A percentile compares a stretch with the other conserved stretches of the same genome.
phyloP scores from a whole-genome alignment of 208 protist genomes.

The Wallacemonas sp. region DNA sequence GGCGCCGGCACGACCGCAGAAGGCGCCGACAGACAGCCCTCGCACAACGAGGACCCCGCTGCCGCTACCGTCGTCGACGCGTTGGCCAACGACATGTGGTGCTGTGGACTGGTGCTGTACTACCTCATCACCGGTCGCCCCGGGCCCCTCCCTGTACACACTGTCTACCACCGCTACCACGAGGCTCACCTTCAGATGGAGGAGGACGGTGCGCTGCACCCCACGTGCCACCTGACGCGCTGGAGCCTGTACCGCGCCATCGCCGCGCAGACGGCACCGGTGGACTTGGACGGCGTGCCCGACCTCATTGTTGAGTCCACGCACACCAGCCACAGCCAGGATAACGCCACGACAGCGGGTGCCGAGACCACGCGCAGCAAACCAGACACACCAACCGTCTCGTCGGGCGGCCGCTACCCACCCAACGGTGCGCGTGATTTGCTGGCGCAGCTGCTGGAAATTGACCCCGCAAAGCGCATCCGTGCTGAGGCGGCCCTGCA shows the following conservation, averaged over 20 bases:
- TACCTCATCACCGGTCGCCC: slow-evolving; percentile 65
- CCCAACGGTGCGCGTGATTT: slow-evolving; percentile 52
- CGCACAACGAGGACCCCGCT: neutral
- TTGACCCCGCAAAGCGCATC: slow-evolving; percentile 56
- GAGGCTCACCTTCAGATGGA: slow-evolving; percentile 11
- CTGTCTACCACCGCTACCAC: slow-evolving; percentile 24
- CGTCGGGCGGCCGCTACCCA: slow-evolving; percentile 11
- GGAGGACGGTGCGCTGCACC: slow-evolving; percentile 6
- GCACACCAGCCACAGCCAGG: neutral
- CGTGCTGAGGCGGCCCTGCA: slow-evolving; percentile 64
- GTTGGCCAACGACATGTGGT: slow-evolving; percentile 78
- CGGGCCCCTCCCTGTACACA: slow-evolving; percentile 46
- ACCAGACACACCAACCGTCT: neutral
- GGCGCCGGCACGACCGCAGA: slow-evolving; percentile 8
- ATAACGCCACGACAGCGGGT: neutral
- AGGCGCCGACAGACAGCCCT: slow-evolving; percentile 7
- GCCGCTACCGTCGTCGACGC: slow-evolving; percentile 20
- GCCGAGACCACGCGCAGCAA: neutral
- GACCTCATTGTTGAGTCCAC: slow-evolving; percentile 24
- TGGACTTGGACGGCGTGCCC: slow-evolving; percentile 52
- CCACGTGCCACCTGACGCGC: slow-evolving; percentile 24
- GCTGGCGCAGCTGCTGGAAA: slow-evolving; percentile 47
- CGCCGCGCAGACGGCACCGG: slow-evolving; percentile 31
- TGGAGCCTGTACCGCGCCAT: slow-evolving; percentile 78
- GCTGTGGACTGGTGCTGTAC: slow-evolving; percentile 73